Base-by-base conservation (phyloP, 192 early-diverging fungal species). In the Kickxella alabastrina region DNA sequence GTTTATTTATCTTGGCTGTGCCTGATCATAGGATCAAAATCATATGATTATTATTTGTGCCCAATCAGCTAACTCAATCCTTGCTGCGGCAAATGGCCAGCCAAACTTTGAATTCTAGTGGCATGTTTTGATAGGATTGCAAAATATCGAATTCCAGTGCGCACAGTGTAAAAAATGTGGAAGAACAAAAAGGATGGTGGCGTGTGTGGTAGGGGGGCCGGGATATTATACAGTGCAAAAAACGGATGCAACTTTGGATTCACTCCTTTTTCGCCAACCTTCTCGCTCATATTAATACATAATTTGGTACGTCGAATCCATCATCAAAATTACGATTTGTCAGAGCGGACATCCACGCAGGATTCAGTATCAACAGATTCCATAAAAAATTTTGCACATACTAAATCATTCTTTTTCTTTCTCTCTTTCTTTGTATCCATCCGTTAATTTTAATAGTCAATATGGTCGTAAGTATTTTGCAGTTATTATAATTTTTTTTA, bases 401-500 rank as follows among this genome's bases (percentile, higher is more conserved):
- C n/a, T n/a, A n/a, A n/a, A n/a, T n/a, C n/a, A n/a, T 17, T 4
- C 14, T 29, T 10, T 45, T 45, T 27, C 18, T 14, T 22, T 15
- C 26, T 41, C 34, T 29, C 31, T 43, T 14, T 39, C n/a, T 24
- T 38, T 49, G 54, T 43, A 65, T 57, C 62, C 49, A 65, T 50
- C 31, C 13, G 18, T 31, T 25, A 37, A 23, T 38, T 13, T 12
- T 25, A 14, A 54, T 70, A 70, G 67, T 63, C 58, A 70, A 63
- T 31, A 70, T 70, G 67, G 67, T 70, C 55, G 67, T 70, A 70
- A 70, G 67, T 70, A 70, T 55, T 52, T 2, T 27, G 35, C 35
- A 40, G 22, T 21, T 40, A 17, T 6, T 40, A 25, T 44, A 48
- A 23, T 17, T 28, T 28, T 10, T 32, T 44, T 19, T 9, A 44